Base-by-base conservation (phyloP, 1,284 basidiomycete species). In the Athelia sp. region DNA sequence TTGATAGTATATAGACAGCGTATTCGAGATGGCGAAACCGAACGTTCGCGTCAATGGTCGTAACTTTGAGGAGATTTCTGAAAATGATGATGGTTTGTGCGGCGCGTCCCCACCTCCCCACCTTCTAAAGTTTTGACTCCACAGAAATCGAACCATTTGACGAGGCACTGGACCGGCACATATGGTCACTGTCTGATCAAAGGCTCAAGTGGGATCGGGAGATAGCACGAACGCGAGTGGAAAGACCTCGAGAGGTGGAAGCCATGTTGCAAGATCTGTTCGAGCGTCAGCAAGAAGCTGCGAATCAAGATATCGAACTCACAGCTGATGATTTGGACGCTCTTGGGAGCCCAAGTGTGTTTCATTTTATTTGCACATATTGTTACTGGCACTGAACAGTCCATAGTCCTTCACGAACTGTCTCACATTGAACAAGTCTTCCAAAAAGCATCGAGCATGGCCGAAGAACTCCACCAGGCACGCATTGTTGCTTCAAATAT, bases 31-130 rank as follows among this genome's bases (percentile, higher is more conserved):
- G 54, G 76, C 83, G 1, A 76, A 80, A 55, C 76, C 79, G 6
- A 93, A 92, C 62, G 62, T 93, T 18, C 79, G 87, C 32, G 78
- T 92, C 26, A 92, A 93, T 58, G 90, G 90, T 13, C 81, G 84
- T 51, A 84, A 84, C 54, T 80, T 84, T 51, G 87, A 89, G 58
- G 79, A 84, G 11, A 66, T 81, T 49, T 73, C 79, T 48, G 72
- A 79, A 45, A 70, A 72, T 35, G 78, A 78, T 53, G 72, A 77
- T 52, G 79, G 84, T 81, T 45, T 47, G 68, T 54, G 17, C n/a
- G 18, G 21, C n/a, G 26, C 22, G 19, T 31, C 21, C 26, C 40
- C 26, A 9, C 18, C 21, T 14, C 13, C 44, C n/a, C 13, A 15
- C 21, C 26, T 15, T n/a, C 32, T 50, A 24, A 44, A 38, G 19